phyloP scores from a whole-genome alignment of 495 filamentous ascomycete species.

The Astrocystis sublimbata region DNA sequence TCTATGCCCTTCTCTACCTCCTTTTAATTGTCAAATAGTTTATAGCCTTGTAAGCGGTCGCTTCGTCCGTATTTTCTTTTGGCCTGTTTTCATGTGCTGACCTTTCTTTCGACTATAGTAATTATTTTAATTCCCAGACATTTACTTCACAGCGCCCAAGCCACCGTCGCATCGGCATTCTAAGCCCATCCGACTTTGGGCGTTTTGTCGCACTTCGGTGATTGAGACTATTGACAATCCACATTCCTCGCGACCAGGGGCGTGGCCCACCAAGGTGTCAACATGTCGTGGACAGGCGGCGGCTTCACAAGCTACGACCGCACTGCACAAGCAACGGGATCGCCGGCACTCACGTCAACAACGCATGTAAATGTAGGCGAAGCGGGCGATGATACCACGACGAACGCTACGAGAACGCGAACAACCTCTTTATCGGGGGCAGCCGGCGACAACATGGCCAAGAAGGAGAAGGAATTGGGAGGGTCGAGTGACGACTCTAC shows the following conservation, averaged over 20 bases:
- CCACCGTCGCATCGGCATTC: too few relatives aligned
- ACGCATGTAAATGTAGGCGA: slow-evolving; percentile 21
- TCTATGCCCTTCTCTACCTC: background rate
- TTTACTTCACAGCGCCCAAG: too few relatives aligned
- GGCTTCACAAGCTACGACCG: slow-evolving; percentile 49
- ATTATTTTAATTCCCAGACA: slow-evolving; percentile 11
- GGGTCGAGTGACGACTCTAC: slow-evolving; percentile 37
- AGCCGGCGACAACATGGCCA: slow-evolving; percentile 29
- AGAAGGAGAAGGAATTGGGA: slow-evolving; percentile 7
- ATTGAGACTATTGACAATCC: background rate
- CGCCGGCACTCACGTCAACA: slow-evolving; percentile 15
- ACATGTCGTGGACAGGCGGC: slow-evolving; percentile 46
- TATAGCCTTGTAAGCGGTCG: slow-evolving; percentile 7
- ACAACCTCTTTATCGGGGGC: slow-evolving; percentile 39
- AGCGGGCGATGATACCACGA: background rate
- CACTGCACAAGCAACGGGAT: slow-evolving; percentile 40
- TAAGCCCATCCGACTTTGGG: background rate
- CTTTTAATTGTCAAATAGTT: background rate
- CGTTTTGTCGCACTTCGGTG: background rate
- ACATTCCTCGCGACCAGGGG: background rate
- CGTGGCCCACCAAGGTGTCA: slow-evolving; percentile 19
- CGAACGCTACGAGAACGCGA: slow-evolving; percentile 23
- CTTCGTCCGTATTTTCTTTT: background rate
- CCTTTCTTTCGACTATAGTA: background rate
- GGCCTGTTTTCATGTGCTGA: background rate